Evolutionary conservation across 208 protist genomes (phyloP), one percentile per base, ranked within the genome.

Genomic region (Trypanosoma vivax): DNA sequence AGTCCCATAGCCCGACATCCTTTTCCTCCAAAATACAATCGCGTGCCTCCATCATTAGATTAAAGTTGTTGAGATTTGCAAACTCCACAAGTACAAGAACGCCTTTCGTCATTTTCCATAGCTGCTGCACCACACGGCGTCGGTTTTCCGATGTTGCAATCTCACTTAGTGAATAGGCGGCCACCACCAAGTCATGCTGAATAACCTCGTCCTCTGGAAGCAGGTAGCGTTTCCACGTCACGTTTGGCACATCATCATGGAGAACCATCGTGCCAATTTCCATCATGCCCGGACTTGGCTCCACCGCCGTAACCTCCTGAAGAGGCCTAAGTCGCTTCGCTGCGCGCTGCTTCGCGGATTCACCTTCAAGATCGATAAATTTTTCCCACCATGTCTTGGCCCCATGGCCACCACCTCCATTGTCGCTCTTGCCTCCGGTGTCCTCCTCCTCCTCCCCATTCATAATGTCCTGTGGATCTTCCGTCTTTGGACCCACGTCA

Each of bases 201-300:
- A 86, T 83, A 21, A 65, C 53, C 52, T 88, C 79, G 51, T 89
- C 82, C 70, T 93, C 81, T 3, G 79, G 81, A 21, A 92, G 67
- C 24, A 93, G 68, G 54, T 88, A 93, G 23, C 82, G 81, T 69
- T 84, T 90, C 82, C 86, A 93, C 40, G 79, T 76, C 13, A 93
- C 79, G 51, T 93, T 83, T 9, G 81, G 81, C 37, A 90, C 73
- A 51, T 93, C 86, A 33, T 93, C 86, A 57, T 87, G 79, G 16
- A 93, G 74, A 40, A 90, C 82, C 79, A 90, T 88, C 21, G 81
- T 90, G 14, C 80, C 86, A 23, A 90, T 89, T 66, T 93, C 81
- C 78, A 93, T 90, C 86, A 93, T 93, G 19, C 86, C 86, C 3
- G 81, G 82, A 46, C 79, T 88, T 33, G 86, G 86, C 72, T 93